phyloP scores from a whole-genome alignment of 202 grass and related monocot species.

The Zoysia matrella region DNA sequence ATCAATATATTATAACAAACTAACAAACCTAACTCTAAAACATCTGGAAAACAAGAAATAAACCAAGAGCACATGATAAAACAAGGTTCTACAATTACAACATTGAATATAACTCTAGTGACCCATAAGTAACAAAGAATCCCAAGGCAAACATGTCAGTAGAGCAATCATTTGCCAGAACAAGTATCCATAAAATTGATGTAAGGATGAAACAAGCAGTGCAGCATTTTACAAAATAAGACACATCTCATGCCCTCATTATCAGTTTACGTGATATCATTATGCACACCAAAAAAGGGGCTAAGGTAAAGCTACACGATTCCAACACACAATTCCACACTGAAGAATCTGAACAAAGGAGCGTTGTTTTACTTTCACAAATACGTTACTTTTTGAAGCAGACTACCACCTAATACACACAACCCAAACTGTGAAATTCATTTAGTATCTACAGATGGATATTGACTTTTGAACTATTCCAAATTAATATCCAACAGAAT shows the following conservation, averaged over 20 bases:
- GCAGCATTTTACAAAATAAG: neutral
- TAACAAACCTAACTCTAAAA: neutral
- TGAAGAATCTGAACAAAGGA: conserved; percentile 4
- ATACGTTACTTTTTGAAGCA: neutral
- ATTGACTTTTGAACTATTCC: neutral
- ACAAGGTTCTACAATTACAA: neutral
- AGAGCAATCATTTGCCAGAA: neutral
- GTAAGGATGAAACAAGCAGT: neutral
- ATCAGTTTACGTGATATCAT: conserved; percentile 4
- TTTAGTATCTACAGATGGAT: neutral
- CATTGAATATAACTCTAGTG: neutral
- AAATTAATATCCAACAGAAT: neutral
- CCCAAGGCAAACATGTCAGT: neutral
- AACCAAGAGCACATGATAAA: neutral
- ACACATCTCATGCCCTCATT: neutral
- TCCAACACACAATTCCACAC: conserved; percentile 1
- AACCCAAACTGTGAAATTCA: conserved; percentile 9
- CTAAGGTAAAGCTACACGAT: conserved; percentile 16
- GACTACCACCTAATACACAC: neutral
- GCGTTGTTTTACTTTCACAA: neutral
- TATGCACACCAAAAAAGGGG: neutral
- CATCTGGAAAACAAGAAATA: neutral
- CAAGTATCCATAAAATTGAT: neutral
- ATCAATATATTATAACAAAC: neutral
- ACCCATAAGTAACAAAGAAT: neutral